Conservation (phyloP, 768 basidiomycete species). For the Obba rivulosa region DNA sequence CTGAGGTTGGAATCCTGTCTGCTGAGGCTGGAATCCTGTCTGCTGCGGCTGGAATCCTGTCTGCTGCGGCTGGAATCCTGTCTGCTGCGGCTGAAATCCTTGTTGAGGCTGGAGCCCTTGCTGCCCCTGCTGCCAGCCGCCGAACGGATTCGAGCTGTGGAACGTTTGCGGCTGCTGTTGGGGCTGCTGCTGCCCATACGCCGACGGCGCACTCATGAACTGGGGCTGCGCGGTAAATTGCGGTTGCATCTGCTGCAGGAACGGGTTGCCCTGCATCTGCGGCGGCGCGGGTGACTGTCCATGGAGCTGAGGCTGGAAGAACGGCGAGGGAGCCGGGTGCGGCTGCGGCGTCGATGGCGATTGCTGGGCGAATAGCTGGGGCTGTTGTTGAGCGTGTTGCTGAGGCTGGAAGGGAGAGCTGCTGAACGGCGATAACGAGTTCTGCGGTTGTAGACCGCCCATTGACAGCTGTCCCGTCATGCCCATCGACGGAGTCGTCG, state of each 20-base stretch:
- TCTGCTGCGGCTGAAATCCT: constrained; percentile 5
- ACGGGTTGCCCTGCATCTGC: constrained; percentile 19
- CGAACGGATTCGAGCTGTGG: not conserved
- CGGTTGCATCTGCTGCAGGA: constrained; percentile 13
- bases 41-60: constrained; percentile 24
- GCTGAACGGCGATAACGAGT: not conserved
- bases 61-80: constrained; percentile 24
- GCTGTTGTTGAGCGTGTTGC: constrained; percentile 5
- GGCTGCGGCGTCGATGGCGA: constrained; percentile 18
- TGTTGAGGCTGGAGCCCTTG: not conserved
- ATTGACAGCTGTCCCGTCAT: constrained; percentile 9
- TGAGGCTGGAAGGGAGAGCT: constrained; percentile 6
- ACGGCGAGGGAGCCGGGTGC: constrained; percentile 20
- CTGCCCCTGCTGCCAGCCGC: constrained; percentile 1
- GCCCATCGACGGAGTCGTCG: not conserved
- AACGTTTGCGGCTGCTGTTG: constrained; percentile 9
- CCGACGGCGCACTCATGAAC: constrained; percentile 7
- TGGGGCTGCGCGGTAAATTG: constrained; percentile 7
- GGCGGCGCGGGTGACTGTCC: constrained; percentile 29
- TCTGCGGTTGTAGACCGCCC: constrained; percentile 11
- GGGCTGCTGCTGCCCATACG: constrained; percentile 15
- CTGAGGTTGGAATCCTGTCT: constrained; percentile 16
- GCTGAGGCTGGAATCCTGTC: constrained; percentile 14
- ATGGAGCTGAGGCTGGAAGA: constrained; percentile 21
- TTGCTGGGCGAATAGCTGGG: constrained; percentile 11